These are phyloP conservation scores for Dryas octopetala DNA, from an alignment of 306 rosid species.

Conservation along the genomic window DNA sequence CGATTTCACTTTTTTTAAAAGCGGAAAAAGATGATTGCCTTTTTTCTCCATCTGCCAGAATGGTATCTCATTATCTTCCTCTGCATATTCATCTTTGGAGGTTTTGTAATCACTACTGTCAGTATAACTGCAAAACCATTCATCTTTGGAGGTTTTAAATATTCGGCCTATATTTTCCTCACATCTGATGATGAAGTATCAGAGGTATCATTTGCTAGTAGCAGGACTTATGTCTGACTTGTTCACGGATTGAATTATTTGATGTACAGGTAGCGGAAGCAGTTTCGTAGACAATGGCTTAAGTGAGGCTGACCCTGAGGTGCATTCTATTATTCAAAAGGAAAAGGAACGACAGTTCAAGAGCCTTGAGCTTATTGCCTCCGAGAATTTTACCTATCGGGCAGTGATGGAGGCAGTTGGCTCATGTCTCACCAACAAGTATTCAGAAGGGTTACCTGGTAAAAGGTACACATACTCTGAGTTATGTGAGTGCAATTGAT, in stretches of 20 bases:
- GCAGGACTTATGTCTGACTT: conserved; percentile 19
- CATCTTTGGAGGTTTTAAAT: too few species aligned
- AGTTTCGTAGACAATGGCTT: conserved; percentile 62
- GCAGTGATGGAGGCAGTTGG: conserved; percentile 99
- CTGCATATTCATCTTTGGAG: background rate
- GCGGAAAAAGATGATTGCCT: background rate
- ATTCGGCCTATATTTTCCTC: background rate
- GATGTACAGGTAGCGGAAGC: conserved; percentile 46
- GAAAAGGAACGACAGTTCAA: conserved; percentile 83
- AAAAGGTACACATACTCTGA: conserved; percentile 59
- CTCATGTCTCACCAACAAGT: conserved; percentile 92
- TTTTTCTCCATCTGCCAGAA: background rate
- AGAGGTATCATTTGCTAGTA: background rate
- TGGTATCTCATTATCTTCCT: background rate
- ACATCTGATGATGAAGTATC: background rate
- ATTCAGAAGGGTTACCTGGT: conserved; percentile 95
- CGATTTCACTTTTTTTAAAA: background rate
- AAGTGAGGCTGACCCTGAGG: conserved; percentile 87
- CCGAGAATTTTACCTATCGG: conserved; percentile 87
- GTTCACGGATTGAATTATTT: conserved; percentile 13
- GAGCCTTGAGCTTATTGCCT: conserved; percentile 97
- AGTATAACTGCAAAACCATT: background rate
- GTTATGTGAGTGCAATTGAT: background rate
- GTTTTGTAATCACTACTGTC: background rate
- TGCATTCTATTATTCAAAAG: conserved; percentile 54